A percentile compares a stretch with the other conserved stretches of the same genome.
Conservation (phyloP, 371 early-diverging fungal species). For the Basidiobolus meristosporus region DNA sequence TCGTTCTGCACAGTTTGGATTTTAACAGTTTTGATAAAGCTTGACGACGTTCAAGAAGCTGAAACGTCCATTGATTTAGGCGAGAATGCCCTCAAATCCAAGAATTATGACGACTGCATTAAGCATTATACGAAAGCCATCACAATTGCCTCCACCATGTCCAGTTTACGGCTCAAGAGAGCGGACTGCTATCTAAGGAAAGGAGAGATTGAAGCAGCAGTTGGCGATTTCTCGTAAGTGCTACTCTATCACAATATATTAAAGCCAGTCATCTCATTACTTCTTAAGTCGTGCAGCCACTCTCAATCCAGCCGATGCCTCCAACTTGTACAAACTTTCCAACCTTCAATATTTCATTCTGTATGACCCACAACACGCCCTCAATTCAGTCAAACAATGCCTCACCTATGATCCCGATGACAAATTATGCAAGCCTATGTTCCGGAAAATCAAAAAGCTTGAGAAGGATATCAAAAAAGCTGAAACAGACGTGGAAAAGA, state of each 20-base stretch:
- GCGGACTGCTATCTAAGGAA: slow-evolving; percentile 50
- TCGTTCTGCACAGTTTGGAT: too few species aligned
- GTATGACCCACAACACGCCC: slow-evolving; percentile 44
- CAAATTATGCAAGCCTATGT: slow-evolving; percentile 56
- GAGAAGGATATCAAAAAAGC: slow-evolving; percentile 49
- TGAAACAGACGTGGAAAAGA: slow-evolving; percentile 24
- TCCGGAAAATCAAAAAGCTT: slow-evolving; percentile 48
- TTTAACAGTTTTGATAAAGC: too few species aligned
- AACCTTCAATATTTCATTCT: slow-evolving; percentile 52
- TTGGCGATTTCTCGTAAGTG: slow-evolving; percentile 54
- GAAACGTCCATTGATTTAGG: too few species aligned
- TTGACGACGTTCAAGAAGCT: too few species aligned
- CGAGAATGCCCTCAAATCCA: too few species aligned
- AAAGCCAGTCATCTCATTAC: background rate
- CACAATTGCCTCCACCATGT: slow-evolving; percentile 35
- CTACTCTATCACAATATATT: background rate
- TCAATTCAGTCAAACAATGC: slow-evolving; percentile 61
- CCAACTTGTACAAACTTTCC: slow-evolving; percentile 33
- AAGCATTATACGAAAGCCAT: too few species aligned
- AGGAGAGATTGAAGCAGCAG: slow-evolving; percentile 65
- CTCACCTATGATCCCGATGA: slow-evolving; percentile 80
- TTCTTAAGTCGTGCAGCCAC: slow-evolving; percentile 18
- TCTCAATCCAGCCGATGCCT: slow-evolving; percentile 40
- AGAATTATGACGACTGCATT: too few species aligned
- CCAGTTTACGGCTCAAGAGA: slow-evolving; percentile 32